phyloP scores from a whole-genome alignment of 768 basidiomycete genomes.

The Lenzites betulinus region DNA sequence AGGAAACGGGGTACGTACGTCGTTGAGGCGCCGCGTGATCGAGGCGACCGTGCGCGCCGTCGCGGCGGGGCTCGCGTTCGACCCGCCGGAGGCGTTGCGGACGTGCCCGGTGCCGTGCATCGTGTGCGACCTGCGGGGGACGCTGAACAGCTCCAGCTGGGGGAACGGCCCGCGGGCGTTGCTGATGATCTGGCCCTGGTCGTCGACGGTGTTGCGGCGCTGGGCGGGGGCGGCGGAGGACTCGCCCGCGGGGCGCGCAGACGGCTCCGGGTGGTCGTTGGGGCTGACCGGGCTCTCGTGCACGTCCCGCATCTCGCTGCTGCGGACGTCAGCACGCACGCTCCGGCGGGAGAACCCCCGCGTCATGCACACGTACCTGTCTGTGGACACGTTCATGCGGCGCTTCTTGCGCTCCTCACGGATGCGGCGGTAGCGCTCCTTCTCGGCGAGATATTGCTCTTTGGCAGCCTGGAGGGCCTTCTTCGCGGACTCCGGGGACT shows the following conservation, averaged over 20 bases:
- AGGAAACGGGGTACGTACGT: conserved; percentile 47
- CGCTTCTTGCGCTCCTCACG: conserved; percentile 45
- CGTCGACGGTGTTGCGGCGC: conserved; percentile 12
- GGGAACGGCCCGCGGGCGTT: conserved; percentile 63
- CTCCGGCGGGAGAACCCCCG: not conserved
- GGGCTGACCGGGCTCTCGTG: conserved; percentile 14
- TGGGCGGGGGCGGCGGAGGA: not conserved
- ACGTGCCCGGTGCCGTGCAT: conserved; percentile 25
- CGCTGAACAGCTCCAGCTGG: conserved; percentile 61
- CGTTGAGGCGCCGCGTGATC: conserved; percentile 60
- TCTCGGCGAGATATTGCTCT: conserved; percentile 63
- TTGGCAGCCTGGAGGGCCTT: conserved; percentile 63
- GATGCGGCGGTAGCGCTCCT: conserved; percentile 66
- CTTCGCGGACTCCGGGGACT: conserved; percentile 26
- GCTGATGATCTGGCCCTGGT: conserved; percentile 54
- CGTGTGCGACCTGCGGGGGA: conserved; percentile 53
- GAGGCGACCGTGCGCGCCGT: conserved; percentile 41
- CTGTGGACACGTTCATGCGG: conserved; percentile 22
- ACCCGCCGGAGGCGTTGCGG: conserved; percentile 39
- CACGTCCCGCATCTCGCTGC: conserved; percentile 13
- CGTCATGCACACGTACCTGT: conserved; percentile 21
- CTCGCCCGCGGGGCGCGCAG: conserved; percentile 21
- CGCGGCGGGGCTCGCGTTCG: conserved; percentile 27
- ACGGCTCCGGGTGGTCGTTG: not conserved
- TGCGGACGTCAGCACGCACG: conserved; percentile 12